Evolutionary conservation across 2,329 filamentous ascomycete genomes (phyloP).

Genomic region (Paradendryphiella salina): DNA sequence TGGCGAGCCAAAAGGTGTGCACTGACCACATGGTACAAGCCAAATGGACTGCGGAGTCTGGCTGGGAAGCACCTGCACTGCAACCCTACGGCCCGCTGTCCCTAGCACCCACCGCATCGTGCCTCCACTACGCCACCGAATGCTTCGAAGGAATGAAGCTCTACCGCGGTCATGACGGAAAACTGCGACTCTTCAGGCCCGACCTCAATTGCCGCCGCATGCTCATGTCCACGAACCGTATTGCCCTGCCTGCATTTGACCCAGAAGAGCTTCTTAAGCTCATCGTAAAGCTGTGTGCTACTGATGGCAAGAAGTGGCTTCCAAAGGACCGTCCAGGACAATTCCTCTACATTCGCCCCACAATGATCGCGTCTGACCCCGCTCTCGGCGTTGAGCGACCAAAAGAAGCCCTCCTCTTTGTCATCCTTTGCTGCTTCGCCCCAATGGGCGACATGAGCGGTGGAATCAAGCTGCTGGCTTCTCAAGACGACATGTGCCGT

Average conservation of each 20-base stretch:
- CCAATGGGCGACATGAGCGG: constrained; percentile 46
- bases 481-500: constrained; percentile 77
- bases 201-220: constrained; percentile 71
- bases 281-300: constrained; percentile 69
- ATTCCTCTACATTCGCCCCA: constrained; percentile 84
- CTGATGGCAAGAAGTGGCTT: constrained; percentile 78
- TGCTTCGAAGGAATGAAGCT: constrained; percentile 88
- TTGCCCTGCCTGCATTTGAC: constrained; percentile 74
- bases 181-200: constrained; percentile 76
- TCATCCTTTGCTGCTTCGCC: constrained; percentile 63
- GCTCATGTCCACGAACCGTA: constrained; percentile 59
- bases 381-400: constrained; percentile 81
- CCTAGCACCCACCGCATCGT: constrained; percentile 78
- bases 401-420: constrained; percentile 82
- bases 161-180: constrained; percentile 68
- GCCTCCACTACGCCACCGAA: constrained; percentile 86
- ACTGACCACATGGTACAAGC: constrained; percentile 89
- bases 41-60: constrained; percentile 64
- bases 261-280: constrained; percentile 73
- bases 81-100: constrained; percentile 75
- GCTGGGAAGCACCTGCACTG: constrained; percentile 75
- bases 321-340: constrained; percentile 67
- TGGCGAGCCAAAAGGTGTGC: constrained; percentile 51
- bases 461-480: constrained; percentile 72
- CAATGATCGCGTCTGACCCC: constrained; percentile 79